A percentile compares a stretch with the other conserved stretches of the same genome.
Evolutionary conservation across 345 rosid genomes (phyloP).

Genomic region (Abelmoschus esculentus): DNA sequence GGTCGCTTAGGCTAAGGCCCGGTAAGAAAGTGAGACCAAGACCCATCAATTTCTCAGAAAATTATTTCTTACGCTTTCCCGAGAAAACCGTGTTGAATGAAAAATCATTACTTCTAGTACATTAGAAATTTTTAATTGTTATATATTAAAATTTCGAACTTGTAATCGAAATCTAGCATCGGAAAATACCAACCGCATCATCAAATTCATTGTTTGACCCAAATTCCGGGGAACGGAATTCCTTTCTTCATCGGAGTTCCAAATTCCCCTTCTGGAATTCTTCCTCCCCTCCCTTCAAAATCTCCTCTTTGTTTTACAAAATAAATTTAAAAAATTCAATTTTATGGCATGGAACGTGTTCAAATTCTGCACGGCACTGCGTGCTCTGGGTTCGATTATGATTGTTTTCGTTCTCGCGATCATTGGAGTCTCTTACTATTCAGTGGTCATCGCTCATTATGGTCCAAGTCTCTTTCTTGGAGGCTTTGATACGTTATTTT

Average conservation of each 20-base stretch:
- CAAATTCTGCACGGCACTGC: conserved; percentile 69
- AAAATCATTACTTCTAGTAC: not conserved
- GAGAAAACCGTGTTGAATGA: not conserved
- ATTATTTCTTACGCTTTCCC: not conserved
- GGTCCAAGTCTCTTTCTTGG: conserved; percentile 65
- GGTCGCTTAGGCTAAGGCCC: not conserved
- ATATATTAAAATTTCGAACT: not conserved
- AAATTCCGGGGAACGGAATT: conserved; percentile 4
- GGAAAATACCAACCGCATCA: not conserved
- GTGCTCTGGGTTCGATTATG: conserved; percentile 77
- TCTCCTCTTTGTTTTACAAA: not conserved
- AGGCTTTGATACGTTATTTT: conserved; percentile 34
- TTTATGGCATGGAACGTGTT: conserved; percentile 74
- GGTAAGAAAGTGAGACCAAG: not conserved
- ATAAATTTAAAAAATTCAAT: not conserved
- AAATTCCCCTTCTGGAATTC: not conserved
- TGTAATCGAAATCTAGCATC: not conserved
- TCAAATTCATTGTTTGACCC: not conserved
- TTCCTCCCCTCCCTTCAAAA: not conserved
- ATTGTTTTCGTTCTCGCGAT: conserved; percentile 53
- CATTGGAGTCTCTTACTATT: conserved; percentile 57
- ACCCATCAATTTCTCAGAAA: not conserved
- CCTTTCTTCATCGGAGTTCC: conserved; percentile 7
- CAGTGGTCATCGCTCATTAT: conserved; percentile 48
- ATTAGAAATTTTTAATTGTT: not conserved